A percentile compares a stretch with the other conserved stretches of the same genome.
These are phyloP conservation scores for Pistacia integerrima DNA, from an alignment of 345 rosid genomes.

Conservation along the genomic window DNA sequence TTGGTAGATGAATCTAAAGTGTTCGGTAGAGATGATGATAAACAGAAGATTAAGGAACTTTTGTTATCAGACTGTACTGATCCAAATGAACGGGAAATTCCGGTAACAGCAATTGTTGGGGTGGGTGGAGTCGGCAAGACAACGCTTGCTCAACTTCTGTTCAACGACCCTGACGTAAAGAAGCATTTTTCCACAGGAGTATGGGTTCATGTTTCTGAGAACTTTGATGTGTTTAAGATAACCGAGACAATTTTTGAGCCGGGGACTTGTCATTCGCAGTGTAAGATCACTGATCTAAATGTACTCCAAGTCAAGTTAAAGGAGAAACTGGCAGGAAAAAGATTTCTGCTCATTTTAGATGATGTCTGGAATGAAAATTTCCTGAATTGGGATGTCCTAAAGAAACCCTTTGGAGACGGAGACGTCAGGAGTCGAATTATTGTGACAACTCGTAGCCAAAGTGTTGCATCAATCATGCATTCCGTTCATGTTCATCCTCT, in stretches of 20 bases:
- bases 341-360: constrained; percentile 40
- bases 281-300: constrained; percentile 33
- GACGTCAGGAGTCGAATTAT: constrained; percentile 37
- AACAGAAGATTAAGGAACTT: background rate
- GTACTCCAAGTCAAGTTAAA: constrained; percentile 38
- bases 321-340: constrained; percentile 22
- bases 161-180: constrained; percentile 28
- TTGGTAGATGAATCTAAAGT: constrained; percentile 13
- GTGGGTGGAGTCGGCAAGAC: constrained; percentile 47
- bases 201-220: constrained; percentile 48
- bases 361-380: constrained; percentile 43
- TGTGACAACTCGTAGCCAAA: constrained; percentile 39
- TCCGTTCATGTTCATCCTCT: constrained; percentile 28
- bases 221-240: constrained; percentile 40
- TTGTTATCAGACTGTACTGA: background rate
- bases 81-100: background rate
- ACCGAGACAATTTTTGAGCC: constrained; percentile 38
- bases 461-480: constrained; percentile 31
- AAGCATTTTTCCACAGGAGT: constrained; percentile 22
- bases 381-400: constrained; percentile 32
- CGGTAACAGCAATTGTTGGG: constrained; percentile 29
- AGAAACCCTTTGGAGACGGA: constrained; percentile 31
- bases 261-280: constrained; percentile 20
- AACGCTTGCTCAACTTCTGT: constrained; percentile 41
- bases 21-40: constrained; percentile 1